Base-by-base conservation (phyloP, 129 eudicot genomes). In the Mikania micrantha region DNA sequence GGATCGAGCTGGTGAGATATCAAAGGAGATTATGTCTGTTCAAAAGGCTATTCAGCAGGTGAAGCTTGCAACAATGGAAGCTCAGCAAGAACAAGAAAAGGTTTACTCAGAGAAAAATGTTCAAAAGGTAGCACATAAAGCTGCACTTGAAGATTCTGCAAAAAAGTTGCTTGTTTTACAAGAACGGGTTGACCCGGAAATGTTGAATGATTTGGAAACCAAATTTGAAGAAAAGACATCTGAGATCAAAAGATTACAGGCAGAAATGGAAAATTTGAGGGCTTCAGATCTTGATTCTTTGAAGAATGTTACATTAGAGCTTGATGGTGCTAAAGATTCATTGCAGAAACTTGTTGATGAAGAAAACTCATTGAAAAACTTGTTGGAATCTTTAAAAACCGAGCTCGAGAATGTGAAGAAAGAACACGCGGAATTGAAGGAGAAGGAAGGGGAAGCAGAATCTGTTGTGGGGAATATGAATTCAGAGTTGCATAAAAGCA, bases 241-340 rank as follows among this genome's bases (percentile, higher is more conserved):
- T 1, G 88, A 85, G 44, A 81, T 94, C 31, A 87, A 75, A 76
- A 70, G 64, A 58, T 47, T 94, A 61, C 70, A 68, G 35, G 62
- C 54, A 12, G 88, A 89, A 66, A 70, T 87, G 75, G 94, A 81
- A 20, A 74, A 62, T 9, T 77, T 74, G 2, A 87, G 75, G 76
- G 78, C 79, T 57, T 74, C 81, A 0, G 99, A 94, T 83, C 73
- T 85, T 31, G 95, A 85, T 75, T 69, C 93, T 31, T 80, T 89
- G 59, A 85, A 73, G 71, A 70, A 49, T 7, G 85, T 84, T 27
- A 79, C 94, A 6, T 64, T 38, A 2, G 99, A 94, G 63, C 81
- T 94, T 75, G 95, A 89, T 67, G 88, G 78, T 69, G 99, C 95
- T 11, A 94, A 94, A 74, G 91, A 85, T 22, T 87, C 95, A 10